These are phyloP conservation scores for Skeletonema tropicum DNA, from an alignment of 108 stramenopile genomes.

Conservation along the genomic window DNA sequence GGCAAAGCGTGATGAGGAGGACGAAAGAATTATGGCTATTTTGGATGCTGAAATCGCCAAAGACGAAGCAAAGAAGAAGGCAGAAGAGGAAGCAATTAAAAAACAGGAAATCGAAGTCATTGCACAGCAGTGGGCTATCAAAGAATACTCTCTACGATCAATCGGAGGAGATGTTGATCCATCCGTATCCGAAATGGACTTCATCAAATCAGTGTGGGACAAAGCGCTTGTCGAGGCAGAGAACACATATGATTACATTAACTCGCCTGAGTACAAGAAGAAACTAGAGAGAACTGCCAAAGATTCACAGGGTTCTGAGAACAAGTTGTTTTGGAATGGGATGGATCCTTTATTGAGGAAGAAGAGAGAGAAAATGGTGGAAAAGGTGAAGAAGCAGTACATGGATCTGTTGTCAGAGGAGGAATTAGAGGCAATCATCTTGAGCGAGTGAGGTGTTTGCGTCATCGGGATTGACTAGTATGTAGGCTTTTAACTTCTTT, in stretches of 20 bases:
- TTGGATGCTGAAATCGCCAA: slow-evolving; percentile 23
- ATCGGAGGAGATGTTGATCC: slow-evolving; percentile 51
- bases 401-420: slow-evolving; percentile 35
- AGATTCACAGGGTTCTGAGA: neutral
- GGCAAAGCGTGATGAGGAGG: slow-evolving; percentile 14
- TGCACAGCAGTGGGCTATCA: slow-evolving; percentile 80
- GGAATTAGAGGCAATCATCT: slow-evolving; percentile 27
- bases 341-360: slow-evolving; percentile 30
- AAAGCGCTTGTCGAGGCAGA: slow-evolving; percentile 73
- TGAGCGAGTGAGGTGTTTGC: slow-evolving; percentile 2
- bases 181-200: slow-evolving; percentile 65
- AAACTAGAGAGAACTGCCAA: slow-evolving; percentile 4
- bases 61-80: slow-evolving; percentile 14
- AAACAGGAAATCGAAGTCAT: slow-evolving; percentile 67
- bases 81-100: slow-evolving; percentile 31
- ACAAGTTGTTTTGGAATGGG: slow-evolving; percentile 32
- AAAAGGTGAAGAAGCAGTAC: slow-evolving; percentile 35
- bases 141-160: slow-evolving; percentile 61
- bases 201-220: slow-evolving; percentile 67
- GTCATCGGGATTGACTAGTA: neutral
- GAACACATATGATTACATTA: slow-evolving; percentile 49
- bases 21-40: slow-evolving; percentile 32
- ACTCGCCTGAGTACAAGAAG: slow-evolving; percentile 17
- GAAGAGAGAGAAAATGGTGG: slow-evolving; percentile 33
- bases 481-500: neutral